These are phyloP conservation scores for Sporothrix mexicana DNA, from an alignment of 2,329 filamentous ascomycete species.

Conservation along the genomic window DNA sequence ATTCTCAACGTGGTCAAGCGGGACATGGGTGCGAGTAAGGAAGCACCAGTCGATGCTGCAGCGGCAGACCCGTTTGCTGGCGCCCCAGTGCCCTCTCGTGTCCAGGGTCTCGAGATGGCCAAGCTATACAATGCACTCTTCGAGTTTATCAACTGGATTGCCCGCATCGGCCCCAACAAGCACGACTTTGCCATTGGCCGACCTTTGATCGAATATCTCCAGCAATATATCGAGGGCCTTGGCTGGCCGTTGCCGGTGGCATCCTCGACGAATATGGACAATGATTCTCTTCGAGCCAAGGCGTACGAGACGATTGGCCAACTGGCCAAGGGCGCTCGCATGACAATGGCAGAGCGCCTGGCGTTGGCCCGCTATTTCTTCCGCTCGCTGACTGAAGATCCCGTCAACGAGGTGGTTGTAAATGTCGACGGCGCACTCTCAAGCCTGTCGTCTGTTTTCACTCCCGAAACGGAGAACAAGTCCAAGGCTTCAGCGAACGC, in stretches of 20 bases:
- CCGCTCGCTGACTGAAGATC: slow-evolving; percentile 78
- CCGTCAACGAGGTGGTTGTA: slow-evolving; percentile 75
- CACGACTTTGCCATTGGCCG: slow-evolving; percentile 56
- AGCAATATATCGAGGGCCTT: slow-evolving; percentile 75
- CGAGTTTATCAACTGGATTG: slow-evolving; percentile 84
- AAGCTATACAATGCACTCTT: slow-evolving; percentile 86
- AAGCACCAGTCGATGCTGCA: slow-evolving; percentile 32
- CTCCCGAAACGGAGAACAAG: slow-evolving; percentile 31
- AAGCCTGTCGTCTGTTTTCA: slow-evolving; percentile 64
- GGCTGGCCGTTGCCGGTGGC: slow-evolving; percentile 75
- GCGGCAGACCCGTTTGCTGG: not conserved
- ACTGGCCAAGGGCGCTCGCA: slow-evolving; percentile 69
- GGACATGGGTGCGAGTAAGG: slow-evolving; percentile 53
- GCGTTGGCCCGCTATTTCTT: slow-evolving; percentile 77
- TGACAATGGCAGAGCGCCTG: slow-evolving; percentile 57
- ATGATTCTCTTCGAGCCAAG: slow-evolving; percentile 72
- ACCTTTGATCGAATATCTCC: slow-evolving; percentile 70
- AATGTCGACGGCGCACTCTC: slow-evolving; percentile 90
- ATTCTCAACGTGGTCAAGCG: slow-evolving; percentile 74
- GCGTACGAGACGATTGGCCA: slow-evolving; percentile 92
- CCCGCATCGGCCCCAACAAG: slow-evolving; percentile 67
- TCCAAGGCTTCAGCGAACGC: not conserved
- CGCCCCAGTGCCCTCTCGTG: slow-evolving; percentile 39
- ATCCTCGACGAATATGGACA: slow-evolving; percentile 55
- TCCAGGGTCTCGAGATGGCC: slow-evolving; percentile 71